Percentiles rank a stretch among this genome's conserved stretches.
Evolutionary conservation across 1,284 basidiomycete species (phyloP).

Genomic region (Puccinia hordei): DNA sequence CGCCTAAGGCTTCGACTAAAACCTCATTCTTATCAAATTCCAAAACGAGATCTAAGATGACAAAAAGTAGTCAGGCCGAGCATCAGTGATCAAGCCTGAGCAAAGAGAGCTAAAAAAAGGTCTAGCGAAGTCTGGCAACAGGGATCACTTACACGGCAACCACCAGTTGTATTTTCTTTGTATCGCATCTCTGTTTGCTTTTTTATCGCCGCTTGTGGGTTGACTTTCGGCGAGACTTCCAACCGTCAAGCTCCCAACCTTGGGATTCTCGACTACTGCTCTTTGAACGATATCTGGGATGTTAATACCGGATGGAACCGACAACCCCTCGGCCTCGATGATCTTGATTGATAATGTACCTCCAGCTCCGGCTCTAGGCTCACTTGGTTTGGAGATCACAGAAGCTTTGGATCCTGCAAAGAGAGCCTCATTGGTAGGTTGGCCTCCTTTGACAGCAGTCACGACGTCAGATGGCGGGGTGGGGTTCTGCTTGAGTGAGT

Average conservation of each 20-base stretch:
- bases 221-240: slow-evolving; percentile 31
- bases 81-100: neutral
- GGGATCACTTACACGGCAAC: slow-evolving; percentile 45
- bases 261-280: slow-evolving; percentile 40
- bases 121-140: neutral
- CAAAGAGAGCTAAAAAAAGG: neutral
- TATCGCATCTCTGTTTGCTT: slow-evolving; percentile 10
- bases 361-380: neutral
- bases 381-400: neutral
- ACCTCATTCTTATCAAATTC: slow-evolving; percentile 99
- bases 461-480: neutral
- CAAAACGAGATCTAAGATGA: slow-evolving; percentile 78
- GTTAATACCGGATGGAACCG: slow-evolving; percentile 17
- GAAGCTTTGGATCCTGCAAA: neutral
- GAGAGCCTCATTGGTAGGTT: slow-evolving; percentile 2
- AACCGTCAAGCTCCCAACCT: slow-evolving; percentile 42
- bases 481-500: slow-evolving; percentile 9
- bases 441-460: neutral
- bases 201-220: slow-evolving; percentile 2
- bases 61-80: neutral
- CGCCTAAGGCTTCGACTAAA: slow-evolving; percentile 89
- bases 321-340: slow-evolving; percentile 46
- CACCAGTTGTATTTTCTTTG: slow-evolving; percentile 50
- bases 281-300: slow-evolving; percentile 34
- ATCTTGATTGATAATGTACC: slow-evolving; percentile 48